phyloP scores from a whole-genome alignment of 768 basidiomycete species.

The Rickenella mellea region DNA sequence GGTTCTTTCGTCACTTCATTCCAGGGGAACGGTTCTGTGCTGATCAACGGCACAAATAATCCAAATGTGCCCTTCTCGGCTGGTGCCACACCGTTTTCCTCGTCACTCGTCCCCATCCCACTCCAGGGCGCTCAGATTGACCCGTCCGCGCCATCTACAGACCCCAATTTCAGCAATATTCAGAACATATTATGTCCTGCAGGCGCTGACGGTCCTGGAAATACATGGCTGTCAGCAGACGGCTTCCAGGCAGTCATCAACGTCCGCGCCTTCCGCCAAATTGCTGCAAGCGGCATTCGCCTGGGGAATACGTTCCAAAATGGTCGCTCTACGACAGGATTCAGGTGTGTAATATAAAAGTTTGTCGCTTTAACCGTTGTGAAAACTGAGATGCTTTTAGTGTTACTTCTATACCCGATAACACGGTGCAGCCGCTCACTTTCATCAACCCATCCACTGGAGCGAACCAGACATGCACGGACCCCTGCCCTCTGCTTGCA shows the following conservation, averaged over 20 bases:
- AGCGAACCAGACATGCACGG: slow-evolving; percentile 67
- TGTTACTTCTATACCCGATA: slow-evolving; percentile 83
- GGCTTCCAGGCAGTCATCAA: slow-evolving; percentile 66
- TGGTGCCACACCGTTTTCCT: slow-evolving; percentile 79
- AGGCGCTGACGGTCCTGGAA: slow-evolving; percentile 69
- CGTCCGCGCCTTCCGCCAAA: slow-evolving; percentile 61
- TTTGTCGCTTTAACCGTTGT: slow-evolving; percentile 5
- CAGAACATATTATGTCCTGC: slow-evolving; percentile 74
- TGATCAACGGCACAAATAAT: slow-evolving; percentile 61
- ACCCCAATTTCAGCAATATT: slow-evolving; percentile 54
- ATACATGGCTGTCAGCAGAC: slow-evolving; percentile 79
- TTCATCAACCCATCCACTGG: slow-evolving; percentile 73
- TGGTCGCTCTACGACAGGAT: slow-evolving; percentile 77
- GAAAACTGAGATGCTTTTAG: slow-evolving; percentile 29
- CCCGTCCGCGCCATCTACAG: slow-evolving; percentile 50
- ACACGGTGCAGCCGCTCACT: slow-evolving; percentile 63
- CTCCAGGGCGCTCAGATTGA: slow-evolving; percentile 46
- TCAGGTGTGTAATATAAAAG: slow-evolving; percentile 48
- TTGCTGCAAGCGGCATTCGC: slow-evolving; percentile 71
- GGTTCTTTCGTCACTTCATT: slow-evolving; percentile 83
- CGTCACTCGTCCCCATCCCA: slow-evolving; percentile 79
- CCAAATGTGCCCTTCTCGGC: slow-evolving; percentile 79
- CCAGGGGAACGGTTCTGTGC: slow-evolving; percentile 34
- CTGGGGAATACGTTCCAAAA: slow-evolving; percentile 85
- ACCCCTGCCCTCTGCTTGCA: slow-evolving; percentile 70